Evolutionary conservation across 164 flowering plant species (phyloP).

Genomic region (Annona squamosa): DNA sequence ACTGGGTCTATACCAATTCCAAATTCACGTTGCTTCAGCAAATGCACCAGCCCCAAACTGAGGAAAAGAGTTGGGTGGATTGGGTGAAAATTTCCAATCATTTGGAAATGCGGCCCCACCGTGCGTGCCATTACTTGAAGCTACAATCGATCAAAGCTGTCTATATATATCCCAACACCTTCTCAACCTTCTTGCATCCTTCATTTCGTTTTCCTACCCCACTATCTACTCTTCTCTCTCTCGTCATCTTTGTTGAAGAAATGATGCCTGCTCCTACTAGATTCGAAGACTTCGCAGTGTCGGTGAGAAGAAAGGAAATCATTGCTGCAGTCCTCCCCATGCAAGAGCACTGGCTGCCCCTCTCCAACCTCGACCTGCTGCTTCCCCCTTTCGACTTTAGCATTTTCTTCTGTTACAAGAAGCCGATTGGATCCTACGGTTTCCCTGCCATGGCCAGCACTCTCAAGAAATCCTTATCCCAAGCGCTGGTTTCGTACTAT

Average conservation of each 20-base stretch:
- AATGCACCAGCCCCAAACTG: no score
- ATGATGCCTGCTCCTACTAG: background rate
- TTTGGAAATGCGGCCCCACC: no score
- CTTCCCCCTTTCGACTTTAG: slow-evolving; percentile 37
- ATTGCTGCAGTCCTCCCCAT: slow-evolving; percentile 31
- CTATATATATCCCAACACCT: background rate
- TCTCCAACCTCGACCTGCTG: slow-evolving; percentile 43
- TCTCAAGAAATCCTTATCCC: slow-evolving; percentile 24
- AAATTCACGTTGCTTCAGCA: no score
- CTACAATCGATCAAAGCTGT: background rate
- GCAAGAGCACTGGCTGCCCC: slow-evolving; percentile 37
- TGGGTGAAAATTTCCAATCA: no score
- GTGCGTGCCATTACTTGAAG: no score
- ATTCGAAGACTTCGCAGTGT: slow-evolving; percentile 13
- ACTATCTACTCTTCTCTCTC: background rate
- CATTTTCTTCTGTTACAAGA: slow-evolving; percentile 37
- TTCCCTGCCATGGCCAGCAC: slow-evolving; percentile 8
- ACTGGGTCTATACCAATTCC: no score
- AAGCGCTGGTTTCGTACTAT: slow-evolving; percentile 25
- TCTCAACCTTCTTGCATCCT: background rate
- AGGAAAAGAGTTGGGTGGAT: no score
- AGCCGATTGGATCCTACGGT: background rate
- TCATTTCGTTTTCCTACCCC: background rate
- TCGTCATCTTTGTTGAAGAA: background rate
- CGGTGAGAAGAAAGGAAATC: slow-evolving; percentile 17